A percentile compares a stretch with the other conserved stretches of the same genome.
These are phyloP conservation scores for Boechera retrofracta DNA, from an alignment of 345 rosid genomes.

Conservation along the genomic window DNA sequence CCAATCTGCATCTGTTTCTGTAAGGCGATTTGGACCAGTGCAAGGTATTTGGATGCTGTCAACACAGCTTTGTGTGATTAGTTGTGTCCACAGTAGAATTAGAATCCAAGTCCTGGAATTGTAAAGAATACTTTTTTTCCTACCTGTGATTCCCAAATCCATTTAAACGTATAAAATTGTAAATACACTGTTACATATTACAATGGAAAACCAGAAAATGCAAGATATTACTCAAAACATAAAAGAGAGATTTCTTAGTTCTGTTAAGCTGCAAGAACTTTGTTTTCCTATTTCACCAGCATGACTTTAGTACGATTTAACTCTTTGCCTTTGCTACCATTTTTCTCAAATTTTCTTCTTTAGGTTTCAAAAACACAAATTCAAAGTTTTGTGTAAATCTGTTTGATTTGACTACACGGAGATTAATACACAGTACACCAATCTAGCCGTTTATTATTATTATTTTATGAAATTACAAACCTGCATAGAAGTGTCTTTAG, in stretches of 20 bases:
- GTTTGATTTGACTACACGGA: too few species aligned
- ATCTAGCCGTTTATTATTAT: too few species aligned
- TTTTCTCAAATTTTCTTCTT: too few species aligned
- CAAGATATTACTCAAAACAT: not conserved
- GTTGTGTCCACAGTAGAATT: constrained; percentile 45
- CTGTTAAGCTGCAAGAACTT: constrained; percentile 6
- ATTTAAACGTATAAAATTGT: not conserved
- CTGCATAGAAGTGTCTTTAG: too few species aligned
- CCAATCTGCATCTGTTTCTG: constrained; percentile 62
- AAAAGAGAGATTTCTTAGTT: constrained; percentile 1
- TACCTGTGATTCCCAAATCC: not conserved
- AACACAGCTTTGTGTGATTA: constrained; percentile 11
- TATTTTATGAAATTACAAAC: too few species aligned
- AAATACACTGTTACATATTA: not conserved
- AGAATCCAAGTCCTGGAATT: constrained; percentile 39
- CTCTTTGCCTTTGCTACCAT: too few species aligned
- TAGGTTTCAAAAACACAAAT: too few species aligned
- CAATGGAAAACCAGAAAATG: not conserved
- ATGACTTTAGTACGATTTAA: constrained; percentile 3
- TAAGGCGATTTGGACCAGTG: not conserved
- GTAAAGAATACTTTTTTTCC: not conserved
- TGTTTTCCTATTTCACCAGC: not conserved
- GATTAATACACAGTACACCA: too few species aligned
- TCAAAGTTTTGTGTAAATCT: too few species aligned
- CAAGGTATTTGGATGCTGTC: not conserved